phyloP scores from a whole-genome alignment of 305 asterid genomes.

The Rubia balearica region DNA sequence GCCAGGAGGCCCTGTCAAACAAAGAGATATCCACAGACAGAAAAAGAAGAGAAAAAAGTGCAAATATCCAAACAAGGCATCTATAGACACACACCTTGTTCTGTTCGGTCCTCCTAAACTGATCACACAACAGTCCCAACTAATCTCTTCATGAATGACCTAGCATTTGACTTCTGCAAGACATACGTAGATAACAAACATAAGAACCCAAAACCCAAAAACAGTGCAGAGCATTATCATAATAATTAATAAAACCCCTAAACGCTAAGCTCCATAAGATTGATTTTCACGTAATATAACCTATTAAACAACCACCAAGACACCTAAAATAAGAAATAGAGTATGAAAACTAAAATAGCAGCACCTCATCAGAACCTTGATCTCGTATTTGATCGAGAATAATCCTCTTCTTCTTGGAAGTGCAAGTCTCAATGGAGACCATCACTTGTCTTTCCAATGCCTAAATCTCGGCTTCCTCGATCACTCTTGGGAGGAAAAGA shows the following conservation, averaged over 20 bases:
- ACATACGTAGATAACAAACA: background rate
- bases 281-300: background rate
- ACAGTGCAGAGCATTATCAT: slow-evolving; percentile 8
- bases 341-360: background rate
- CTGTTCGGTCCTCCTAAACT: slow-evolving; percentile 92
- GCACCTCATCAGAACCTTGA: slow-evolving; percentile 91
- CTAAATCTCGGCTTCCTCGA: slow-evolving; percentile 88
- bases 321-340: background rate
- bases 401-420: slow-evolving; percentile 86
- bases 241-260: too few species aligned
- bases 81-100: slow-evolving; percentile 54
- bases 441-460: slow-evolving; percentile 88
- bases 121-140: slow-evolving; percentile 98
- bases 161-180: slow-evolving; percentile 59
- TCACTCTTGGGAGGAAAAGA: slow-evolving; percentile 50
- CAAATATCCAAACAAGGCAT: background rate
- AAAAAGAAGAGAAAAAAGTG: background rate
- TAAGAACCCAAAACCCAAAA: too few species aligned
- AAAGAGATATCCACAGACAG: too few species aligned
- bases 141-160: slow-evolving; percentile 76
- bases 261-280: too few species aligned
- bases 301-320: background rate
- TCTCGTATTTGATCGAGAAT: slow-evolving; percentile 66
- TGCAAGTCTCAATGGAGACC: slow-evolving; percentile 94
- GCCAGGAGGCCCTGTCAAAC: too few species aligned